Conservation (phyloP, 2,329 filamentous ascomycete genomes). For the Hymenoscyphus fraxineus region DNA sequence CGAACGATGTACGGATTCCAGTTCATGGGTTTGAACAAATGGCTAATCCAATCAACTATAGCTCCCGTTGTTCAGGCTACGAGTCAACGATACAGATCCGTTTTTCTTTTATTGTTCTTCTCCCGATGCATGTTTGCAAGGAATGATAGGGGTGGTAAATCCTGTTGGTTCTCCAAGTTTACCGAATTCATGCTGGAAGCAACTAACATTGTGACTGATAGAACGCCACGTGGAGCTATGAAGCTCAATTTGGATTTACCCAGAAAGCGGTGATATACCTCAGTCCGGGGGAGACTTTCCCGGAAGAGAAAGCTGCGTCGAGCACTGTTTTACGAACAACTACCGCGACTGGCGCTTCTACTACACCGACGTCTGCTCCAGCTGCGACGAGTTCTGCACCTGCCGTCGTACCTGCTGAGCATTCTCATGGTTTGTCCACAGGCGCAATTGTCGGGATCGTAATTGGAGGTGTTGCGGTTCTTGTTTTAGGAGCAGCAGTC, state of each 20-base stretch:
- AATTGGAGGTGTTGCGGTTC: conserved; percentile 43
- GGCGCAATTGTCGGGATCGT: conserved; percentile 59
- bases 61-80: conserved; percentile 40
- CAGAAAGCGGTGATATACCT: conserved; percentile 49
- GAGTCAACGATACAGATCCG: conserved; percentile 58
- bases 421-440: conserved; percentile 20
- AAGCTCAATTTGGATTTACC: conserved; percentile 46
- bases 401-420: neutral
- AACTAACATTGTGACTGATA: conserved; percentile 13
- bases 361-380: conserved; percentile 5
- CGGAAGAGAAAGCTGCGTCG: conserved; percentile 39
- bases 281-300: conserved; percentile 53
- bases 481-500: conserved; percentile 44
- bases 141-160: conserved; percentile 77
- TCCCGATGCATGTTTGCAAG: conserved; percentile 60
- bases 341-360: neutral
- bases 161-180: conserved; percentile 43
- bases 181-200: neutral
- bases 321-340: neutral
- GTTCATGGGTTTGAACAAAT: neutral
- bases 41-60: conserved; percentile 14
- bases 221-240: conserved; percentile 47
- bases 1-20: conserved; percentile 32
- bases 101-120: conserved; percentile 70
- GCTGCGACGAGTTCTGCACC: conserved; percentile 3